Percentiles rank a stretch among this genome's conserved stretches.
Conservation (phyloP, 192 early-diverging fungal genomes). For the Coemansia sp. region DNA sequence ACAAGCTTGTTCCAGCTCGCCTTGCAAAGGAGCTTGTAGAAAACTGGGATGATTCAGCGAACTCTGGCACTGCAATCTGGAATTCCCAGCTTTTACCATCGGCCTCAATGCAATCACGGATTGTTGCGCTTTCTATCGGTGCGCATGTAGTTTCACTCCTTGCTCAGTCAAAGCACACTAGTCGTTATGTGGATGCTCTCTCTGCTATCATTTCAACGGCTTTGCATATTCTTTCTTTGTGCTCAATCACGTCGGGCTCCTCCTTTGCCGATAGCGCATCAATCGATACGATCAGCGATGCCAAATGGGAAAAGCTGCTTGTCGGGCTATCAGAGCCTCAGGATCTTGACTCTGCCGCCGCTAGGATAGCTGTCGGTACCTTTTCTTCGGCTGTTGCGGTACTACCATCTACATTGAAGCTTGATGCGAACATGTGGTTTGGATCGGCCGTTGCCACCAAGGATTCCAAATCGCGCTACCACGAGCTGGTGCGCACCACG, state of each 20-base stretch:
- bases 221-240: not conserved
- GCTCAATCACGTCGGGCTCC: not conserved
- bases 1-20: slow-evolving; percentile 1
- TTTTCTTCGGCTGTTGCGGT: slow-evolving; percentile 17
- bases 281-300: slow-evolving; percentile 3
- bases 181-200: slow-evolving; percentile 9
- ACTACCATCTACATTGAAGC: slow-evolving; percentile 5
- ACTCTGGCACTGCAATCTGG: slow-evolving; percentile 14
- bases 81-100: slow-evolving; percentile 14
- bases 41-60: not conserved
- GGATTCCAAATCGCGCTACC: slow-evolving; percentile 10
- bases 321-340: not conserved
- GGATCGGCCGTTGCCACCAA: not conserved
- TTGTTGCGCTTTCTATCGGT: slow-evolving; percentile 27
- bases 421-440: slow-evolving; percentile 33
- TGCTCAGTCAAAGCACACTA: not conserved
- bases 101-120: slow-evolving; percentile 1
- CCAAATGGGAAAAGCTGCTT: slow-evolving; percentile 25
- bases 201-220: slow-evolving; percentile 18
- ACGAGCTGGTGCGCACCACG: slow-evolving; percentile 18
- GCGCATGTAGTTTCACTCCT: slow-evolving; percentile 27
- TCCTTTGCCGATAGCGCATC: slow-evolving; percentile 1
- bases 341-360: not conserved
- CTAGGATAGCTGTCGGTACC: slow-evolving; percentile 16
- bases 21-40: slow-evolving; percentile 23